Conservation (phyloP, 2,329 filamentous ascomycete genomes). For the Cyanodermella asteris region DNA sequence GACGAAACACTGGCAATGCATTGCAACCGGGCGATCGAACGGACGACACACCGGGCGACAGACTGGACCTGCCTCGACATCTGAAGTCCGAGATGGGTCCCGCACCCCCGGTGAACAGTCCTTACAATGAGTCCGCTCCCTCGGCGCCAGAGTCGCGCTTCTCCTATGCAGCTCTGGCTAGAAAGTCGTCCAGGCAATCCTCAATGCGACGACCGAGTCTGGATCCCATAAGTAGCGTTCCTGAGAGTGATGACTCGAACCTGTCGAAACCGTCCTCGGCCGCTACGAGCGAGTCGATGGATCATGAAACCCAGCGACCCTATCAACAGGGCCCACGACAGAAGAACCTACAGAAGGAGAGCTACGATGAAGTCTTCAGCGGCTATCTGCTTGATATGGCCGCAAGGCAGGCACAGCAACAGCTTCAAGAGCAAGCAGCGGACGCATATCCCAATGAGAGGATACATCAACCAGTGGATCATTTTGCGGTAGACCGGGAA, state of each 20-base stretch:
- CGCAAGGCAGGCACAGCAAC: conserved; percentile 56
- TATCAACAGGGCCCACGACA: conserved; percentile 14
- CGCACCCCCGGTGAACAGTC: conserved; percentile 7
- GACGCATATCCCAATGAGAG: conserved; percentile 28
- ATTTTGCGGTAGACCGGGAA: conserved; percentile 23
- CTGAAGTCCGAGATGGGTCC: conserved; percentile 21
- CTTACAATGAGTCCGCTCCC: conserved; percentile 7
- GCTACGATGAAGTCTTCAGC: conserved; percentile 52
- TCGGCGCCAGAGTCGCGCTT: conserved; percentile 19
- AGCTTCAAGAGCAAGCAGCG: conserved; percentile 44
- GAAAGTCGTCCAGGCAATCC: conserved; percentile 21
- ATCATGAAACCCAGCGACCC: conserved; percentile 7
- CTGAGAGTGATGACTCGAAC: conserved; percentile 27
- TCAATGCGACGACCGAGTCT: conserved; percentile 40
- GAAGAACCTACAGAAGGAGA: conserved; percentile 32
- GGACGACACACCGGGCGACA: conserved; percentile 37
- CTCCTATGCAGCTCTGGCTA: conserved; percentile 21
- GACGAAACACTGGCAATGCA: conserved; percentile 41
- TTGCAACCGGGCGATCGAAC: conserved; percentile 47
- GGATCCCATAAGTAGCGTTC: conserved; percentile 33
- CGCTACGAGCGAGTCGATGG: conserved; percentile 9
- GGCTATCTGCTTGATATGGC: conserved; percentile 61
- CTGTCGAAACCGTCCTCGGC: conserved; percentile 10
- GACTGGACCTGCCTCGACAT: conserved; percentile 27
- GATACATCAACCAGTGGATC: conserved; percentile 22